Evolutionary conservation across 2,329 filamentous ascomycete genomes (phyloP), one percentile per base, ranked within the genome.

Genomic region (Curvularia spicifera): DNA sequence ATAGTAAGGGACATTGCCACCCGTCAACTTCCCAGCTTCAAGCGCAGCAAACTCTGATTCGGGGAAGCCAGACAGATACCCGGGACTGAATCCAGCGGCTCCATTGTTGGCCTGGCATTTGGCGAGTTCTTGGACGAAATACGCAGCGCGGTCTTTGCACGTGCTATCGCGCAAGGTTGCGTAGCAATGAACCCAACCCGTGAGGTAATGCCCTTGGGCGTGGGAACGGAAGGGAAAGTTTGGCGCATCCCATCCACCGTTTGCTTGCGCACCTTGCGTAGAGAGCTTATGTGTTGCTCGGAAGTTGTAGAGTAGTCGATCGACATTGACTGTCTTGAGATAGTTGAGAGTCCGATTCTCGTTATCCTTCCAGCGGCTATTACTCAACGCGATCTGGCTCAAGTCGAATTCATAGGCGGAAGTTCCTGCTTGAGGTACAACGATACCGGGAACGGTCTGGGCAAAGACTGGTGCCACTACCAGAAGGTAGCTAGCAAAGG

Each of bases 1-100:
- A 57, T 85, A 85, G 69, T 84, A 85, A 0, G 82, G 82, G 0
- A 85, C 83, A 46, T 84, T 84, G 28, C 82, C 82, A 42, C 80
- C 82, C 51, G 33, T 76, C 12, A 84, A 69, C 0, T 74, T 81
- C 0, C 81, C 71, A 0, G 70, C 67, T 53, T 84, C 82, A 0
- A 84, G 69, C 0, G 71, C 73, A 1, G 61, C 68, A 43, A 85
- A 80, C 13, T 84, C 82, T 0, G 81, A 82, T 60, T 85, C 83
- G 0, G 82, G 81, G 31, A 84, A 85, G 2, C 82, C 82, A 3
- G 79, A 81, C 0, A 85, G 70, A 56, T 85, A 85, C 0, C 83
- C 82, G 0, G 71, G 46, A 3, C 44, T 72, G 54, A 82, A 84
- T 0, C 80, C 79, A 5, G 71, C 80, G 2, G 76, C 77, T 0